Conservation (phyloP, 2,329 filamentous ascomycete species). For the Colletotrichum tofieldiae region DNA sequence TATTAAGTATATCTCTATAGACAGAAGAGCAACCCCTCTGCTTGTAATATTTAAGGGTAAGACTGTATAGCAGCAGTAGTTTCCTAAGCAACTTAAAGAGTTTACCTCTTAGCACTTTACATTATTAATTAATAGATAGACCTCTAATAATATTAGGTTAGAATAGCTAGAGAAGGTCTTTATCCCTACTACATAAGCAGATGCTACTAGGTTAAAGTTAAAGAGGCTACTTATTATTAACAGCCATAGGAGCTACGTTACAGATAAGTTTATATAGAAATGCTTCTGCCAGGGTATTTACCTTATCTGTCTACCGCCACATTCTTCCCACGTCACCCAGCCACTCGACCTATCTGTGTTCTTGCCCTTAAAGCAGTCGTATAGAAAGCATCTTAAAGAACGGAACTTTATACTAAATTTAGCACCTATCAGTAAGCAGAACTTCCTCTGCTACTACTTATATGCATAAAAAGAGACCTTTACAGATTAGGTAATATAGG, state of each 20-base stretch:
- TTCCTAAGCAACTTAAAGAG: conserved; percentile 18
- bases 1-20: conserved; percentile 44
- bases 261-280: conserved; percentile 44
- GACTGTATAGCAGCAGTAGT: conserved; percentile 42
- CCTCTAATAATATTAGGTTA: conserved; percentile 41
- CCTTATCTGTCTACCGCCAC: conserved; percentile 38
- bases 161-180: conserved; percentile 44
- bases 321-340: conserved; percentile 45
- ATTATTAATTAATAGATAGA: conserved; percentile 42
- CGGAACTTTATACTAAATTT: neutral
- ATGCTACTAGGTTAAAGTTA: neutral
- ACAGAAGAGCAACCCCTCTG: conserved; percentile 22
- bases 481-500: neutral
- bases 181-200: conserved; percentile 27
- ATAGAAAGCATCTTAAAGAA: neutral
- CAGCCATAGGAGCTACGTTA: conserved; percentile 39
- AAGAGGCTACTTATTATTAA: conserved; percentile 42
- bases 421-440: neutral
- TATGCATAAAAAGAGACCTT: neutral
- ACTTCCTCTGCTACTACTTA: conserved; percentile 2
- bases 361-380: neutral
- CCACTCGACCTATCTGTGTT: conserved; percentile 40
- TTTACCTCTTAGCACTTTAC: conserved; percentile 39
- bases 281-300: conserved; percentile 40
- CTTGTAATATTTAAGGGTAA: conserved; percentile 46